A percentile compares a stretch with the other conserved stretches of the same genome.
These are phyloP conservation scores for Byssothecium circinans DNA, from an alignment of 2,329 filamentous ascomycete genomes.

Conservation along the genomic window DNA sequence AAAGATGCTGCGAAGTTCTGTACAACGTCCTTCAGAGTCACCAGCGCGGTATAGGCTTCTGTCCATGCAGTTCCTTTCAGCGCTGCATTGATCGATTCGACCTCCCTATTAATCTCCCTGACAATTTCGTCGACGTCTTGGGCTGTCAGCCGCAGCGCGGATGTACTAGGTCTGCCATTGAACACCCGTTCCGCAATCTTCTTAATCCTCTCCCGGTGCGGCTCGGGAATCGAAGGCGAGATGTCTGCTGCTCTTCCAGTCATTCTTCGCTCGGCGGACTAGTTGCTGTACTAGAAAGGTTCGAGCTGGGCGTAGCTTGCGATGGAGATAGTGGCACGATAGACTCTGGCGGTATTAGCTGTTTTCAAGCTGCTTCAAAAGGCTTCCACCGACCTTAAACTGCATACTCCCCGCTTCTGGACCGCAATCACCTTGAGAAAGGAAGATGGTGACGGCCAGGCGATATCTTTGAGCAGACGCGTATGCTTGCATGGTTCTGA, in stretches of 20 bases:
- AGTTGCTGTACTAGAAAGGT: background rate
- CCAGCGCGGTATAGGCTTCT: constrained; percentile 11
- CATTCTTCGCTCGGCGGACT: constrained; percentile 5
- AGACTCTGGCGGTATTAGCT: too few relatives aligned
- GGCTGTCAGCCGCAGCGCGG: constrained; percentile 5
- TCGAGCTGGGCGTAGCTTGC: too few relatives aligned
- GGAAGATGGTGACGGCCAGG: background rate
- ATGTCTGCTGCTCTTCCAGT: constrained; percentile 9
- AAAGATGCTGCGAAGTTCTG: constrained; percentile 12
- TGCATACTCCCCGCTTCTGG: background rate
- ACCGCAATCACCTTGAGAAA: background rate
- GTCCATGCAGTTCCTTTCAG: constrained; percentile 10
- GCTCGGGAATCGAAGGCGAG: constrained; percentile 10
- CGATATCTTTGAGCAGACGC: background rate
- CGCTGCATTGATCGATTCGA: constrained; percentile 9
- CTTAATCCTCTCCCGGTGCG: constrained; percentile 6
- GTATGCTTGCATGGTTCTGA: background rate
- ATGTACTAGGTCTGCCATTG: constrained; percentile 1
- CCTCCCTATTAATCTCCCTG: constrained; percentile 11
- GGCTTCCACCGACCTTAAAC: background rate
- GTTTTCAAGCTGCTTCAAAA: too few relatives aligned
- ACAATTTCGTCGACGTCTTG: constrained; percentile 9
- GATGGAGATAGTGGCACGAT: too few relatives aligned
- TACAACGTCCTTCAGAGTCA: constrained; percentile 12
- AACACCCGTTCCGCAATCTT: constrained; percentile 11